A percentile compares a stretch with the other conserved stretches of the same genome.
Conservation (phyloP, 2,329 filamentous ascomycete species). For the Magnaporthiopsis poae region DNA sequence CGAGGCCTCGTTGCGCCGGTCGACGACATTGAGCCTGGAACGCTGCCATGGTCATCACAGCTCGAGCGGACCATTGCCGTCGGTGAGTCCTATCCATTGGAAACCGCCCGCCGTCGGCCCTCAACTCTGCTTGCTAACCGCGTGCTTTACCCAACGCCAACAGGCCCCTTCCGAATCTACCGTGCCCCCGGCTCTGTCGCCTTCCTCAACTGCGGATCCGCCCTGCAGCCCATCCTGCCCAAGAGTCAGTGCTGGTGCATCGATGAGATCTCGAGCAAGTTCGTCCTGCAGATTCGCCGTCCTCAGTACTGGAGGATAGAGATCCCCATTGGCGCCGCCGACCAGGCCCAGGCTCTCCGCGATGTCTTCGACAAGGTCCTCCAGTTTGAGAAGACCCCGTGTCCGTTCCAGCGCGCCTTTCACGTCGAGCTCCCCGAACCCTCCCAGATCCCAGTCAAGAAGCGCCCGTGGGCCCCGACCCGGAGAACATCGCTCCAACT, state of each 20-base stretch:
- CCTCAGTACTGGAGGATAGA: slow-evolving; percentile 89
- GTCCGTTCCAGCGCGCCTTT: slow-evolving; percentile 72
- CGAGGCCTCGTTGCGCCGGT: slow-evolving; percentile 21
- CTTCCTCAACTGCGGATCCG: slow-evolving; percentile 75
- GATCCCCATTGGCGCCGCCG: slow-evolving; percentile 53
- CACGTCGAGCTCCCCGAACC: slow-evolving; percentile 62
- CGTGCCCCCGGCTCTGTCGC: slow-evolving; percentile 76
- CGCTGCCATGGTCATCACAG: slow-evolving; percentile 63
- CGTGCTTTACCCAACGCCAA: not conserved
- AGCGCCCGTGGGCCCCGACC: slow-evolving; percentile 58
- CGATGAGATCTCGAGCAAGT: slow-evolving; percentile 67
- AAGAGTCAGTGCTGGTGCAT: slow-evolving; percentile 93
- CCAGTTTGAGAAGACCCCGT: slow-evolving; percentile 78
- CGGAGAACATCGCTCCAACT: slow-evolving; percentile 19
- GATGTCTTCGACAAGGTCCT: slow-evolving; percentile 61
- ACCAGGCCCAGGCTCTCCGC: slow-evolving; percentile 57
- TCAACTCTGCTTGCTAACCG: too few species aligned
- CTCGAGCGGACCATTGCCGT: slow-evolving; percentile 73
- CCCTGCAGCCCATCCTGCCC: slow-evolving; percentile 76
- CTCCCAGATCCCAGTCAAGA: slow-evolving; percentile 54
- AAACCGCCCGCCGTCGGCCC: too few species aligned
- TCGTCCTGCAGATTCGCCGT: slow-evolving; percentile 74
- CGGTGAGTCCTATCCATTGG: slow-evolving; percentile 35
- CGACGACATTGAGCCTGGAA: slow-evolving; percentile 43
- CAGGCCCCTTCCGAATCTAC: slow-evolving; percentile 72